Base-by-base conservation (phyloP, 345 rosid genomes). In the Sonneratia caseolaris region DNA sequence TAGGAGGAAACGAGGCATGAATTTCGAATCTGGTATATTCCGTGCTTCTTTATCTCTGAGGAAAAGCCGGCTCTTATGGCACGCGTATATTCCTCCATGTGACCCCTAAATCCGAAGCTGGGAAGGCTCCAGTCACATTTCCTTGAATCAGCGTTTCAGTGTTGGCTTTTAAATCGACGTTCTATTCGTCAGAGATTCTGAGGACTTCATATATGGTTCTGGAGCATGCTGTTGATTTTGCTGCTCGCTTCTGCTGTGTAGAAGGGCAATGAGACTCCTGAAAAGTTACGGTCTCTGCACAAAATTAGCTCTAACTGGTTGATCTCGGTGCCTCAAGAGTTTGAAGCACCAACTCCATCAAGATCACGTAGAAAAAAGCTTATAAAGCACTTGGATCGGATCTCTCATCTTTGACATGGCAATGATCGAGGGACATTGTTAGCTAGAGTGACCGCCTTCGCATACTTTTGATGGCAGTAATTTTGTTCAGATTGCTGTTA, bases 321-420 rank as follows among this genome's bases (percentile, higher is more conserved):
- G 53, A n/a, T 72, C 35, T 74, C 66, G 16, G 59, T 51, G 35
- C 67, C 73, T 68, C 70, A 95, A 97, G 93, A 27, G 32, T 45
- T 37, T 97, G 37, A 88, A 87, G 89, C 99, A 95, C 70, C 86
- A 72, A 49, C 90, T 97, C 0, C 97, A 92, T 74, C 99, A 92
- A 87, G 99, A 92, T 80, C 92, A 95, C 84, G 7, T 95, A 93
- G 99, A 95, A 67, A 92, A 40, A 77, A 69, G 97, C 97, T 1
- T 97, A 92, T 79, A 85, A 85, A 80, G 97, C 97, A 64, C 81
- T 93, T 42, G 85, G 75, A 72, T 86, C 82, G 22, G 88, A 96
- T 43, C 93, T 95, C 68, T 92, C 97, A 38, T 73, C 85, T 66
- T 65, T 76, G 12, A 86, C 86, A 79, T 83, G 76, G 81, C 70